Conservation (phyloP, 495 filamentous ascomycete species). For the Letharia lupina region DNA sequence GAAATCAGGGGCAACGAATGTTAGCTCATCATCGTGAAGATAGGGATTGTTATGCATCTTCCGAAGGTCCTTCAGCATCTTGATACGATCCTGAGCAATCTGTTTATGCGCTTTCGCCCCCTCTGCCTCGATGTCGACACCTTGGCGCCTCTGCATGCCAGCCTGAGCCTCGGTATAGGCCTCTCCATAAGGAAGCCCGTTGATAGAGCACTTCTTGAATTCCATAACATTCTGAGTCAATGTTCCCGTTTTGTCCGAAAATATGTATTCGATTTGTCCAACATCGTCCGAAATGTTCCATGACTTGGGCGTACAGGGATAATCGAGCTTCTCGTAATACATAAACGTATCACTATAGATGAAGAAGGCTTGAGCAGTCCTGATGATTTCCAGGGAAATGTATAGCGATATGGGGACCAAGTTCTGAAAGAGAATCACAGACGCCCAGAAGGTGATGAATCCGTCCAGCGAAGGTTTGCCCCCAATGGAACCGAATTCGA, state of each 20-base stretch:
- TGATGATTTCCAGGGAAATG: slow-evolving; percentile 94
- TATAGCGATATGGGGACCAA: slow-evolving; percentile 97
- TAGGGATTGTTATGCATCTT: slow-evolving; percentile 84
- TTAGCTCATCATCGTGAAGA: slow-evolving; percentile 77
- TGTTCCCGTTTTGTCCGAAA: slow-evolving; percentile 98
- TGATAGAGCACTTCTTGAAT: slow-evolving; percentile 96
- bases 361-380: slow-evolving; percentile 88
- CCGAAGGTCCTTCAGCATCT: slow-evolving; percentile 64
- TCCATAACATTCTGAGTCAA: slow-evolving; percentile 99
- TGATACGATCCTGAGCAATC: slow-evolving; percentile 66
- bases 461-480: slow-evolving; percentile 70
- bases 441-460: slow-evolving; percentile 93
- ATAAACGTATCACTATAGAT: slow-evolving; percentile 93
- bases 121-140: slow-evolving; percentile 76
- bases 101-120: slow-evolving; percentile 61
- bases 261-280: slow-evolving; percentile 98
- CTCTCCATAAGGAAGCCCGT: slow-evolving; percentile 90
- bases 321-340: slow-evolving; percentile 92
- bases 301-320: slow-evolving; percentile 91
- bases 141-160: slow-evolving; percentile 86
- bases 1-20: slow-evolving; percentile 86
- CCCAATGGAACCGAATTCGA: slow-evolving; percentile 82
- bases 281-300: slow-evolving; percentile 99
- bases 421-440: slow-evolving; percentile 92
- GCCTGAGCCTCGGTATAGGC: slow-evolving; percentile 95